Evolutionary conservation across 305 asterid species (phyloP).

Genomic region (Caryopteris hybrid): DNA sequence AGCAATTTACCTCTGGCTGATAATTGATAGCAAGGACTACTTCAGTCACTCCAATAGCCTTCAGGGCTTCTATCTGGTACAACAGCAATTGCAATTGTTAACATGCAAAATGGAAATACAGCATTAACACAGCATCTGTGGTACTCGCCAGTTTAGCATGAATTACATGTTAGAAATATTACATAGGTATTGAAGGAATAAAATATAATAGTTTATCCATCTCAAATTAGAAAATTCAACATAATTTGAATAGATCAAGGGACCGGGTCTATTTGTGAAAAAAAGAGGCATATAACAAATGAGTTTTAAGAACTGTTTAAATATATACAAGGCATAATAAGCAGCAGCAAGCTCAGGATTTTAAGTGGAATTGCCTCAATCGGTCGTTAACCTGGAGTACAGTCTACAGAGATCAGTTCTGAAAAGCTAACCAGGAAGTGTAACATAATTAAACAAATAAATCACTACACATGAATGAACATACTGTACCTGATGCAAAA

Average conservation of each 20-base stretch:
- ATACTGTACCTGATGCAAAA: conserved; percentile 82
- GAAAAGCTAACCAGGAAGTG: neutral
- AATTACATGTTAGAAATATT: neutral
- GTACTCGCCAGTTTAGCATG: neutral
- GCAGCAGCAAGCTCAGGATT: neutral
- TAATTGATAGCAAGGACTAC: conserved; percentile 93
- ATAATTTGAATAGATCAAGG: neutral
- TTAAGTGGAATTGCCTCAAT: neutral
- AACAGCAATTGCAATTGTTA: conserved; percentile 14
- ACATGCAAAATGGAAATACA: conserved; percentile 13
- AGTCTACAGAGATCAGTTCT: neutral
- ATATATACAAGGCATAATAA: neutral
- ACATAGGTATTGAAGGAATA: neutral
- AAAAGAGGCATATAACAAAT: neutral
- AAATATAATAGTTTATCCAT: neutral
- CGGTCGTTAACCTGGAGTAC: neutral
- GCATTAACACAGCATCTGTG: neutral
- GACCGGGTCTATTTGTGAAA: neutral
- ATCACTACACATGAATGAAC: neutral
- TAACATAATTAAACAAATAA: neutral
- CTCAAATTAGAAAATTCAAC: neutral
- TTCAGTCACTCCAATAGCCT: conserved; percentile 90
- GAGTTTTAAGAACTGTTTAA: neutral
- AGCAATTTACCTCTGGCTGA: conserved; percentile 77
- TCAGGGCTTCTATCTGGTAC: conserved; percentile 82